Percentiles rank a stretch among this genome's conserved stretches.
Evolutionary conservation across 2,329 filamentous ascomycete genomes (phyloP).

Genomic region (Sporothrix euskadiensis): DNA sequence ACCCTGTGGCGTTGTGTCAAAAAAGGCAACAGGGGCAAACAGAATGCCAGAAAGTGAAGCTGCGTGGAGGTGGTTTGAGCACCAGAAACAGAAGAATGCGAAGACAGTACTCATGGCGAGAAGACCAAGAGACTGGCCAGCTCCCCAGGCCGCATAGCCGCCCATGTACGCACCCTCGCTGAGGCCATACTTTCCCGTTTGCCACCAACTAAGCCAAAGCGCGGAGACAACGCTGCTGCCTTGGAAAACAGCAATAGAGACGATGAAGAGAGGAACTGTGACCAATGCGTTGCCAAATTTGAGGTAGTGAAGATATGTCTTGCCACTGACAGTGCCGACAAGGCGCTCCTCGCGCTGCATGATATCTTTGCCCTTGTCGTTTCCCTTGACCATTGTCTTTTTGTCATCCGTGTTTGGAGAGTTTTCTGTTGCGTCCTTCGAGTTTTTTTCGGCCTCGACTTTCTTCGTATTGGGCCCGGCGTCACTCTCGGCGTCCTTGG

Average conservation of each 20-base stretch:
- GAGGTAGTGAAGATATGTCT: slow-evolving; percentile 64
- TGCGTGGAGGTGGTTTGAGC: slow-evolving; percentile 50
- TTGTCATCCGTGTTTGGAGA: not conserved
- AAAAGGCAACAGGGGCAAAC: slow-evolving; percentile 92
- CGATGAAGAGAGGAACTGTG: slow-evolving; percentile 54
- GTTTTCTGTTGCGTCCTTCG: not conserved
- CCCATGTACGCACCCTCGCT: slow-evolving; percentile 52
- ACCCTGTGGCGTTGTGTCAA: slow-evolving; percentile 91
- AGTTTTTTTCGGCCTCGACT: not conserved
- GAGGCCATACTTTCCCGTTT: slow-evolving; percentile 53
- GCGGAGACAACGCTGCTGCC: slow-evolving; percentile 64
- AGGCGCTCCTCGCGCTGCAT: slow-evolving; percentile 61
- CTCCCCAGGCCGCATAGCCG: slow-evolving; percentile 60
- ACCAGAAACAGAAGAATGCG: slow-evolving; percentile 42
- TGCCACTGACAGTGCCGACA: slow-evolving; percentile 60
- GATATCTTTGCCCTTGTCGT: slow-evolving; percentile 37
- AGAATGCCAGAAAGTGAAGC: slow-evolving; percentile 41
- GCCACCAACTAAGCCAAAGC: slow-evolving; percentile 70
- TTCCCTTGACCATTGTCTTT: not conserved
- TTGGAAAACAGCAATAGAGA: slow-evolving; percentile 57
- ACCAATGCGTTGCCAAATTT: slow-evolving; percentile 59
- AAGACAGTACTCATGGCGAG: slow-evolving; percentile 63
- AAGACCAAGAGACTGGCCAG: slow-evolving; percentile 56
- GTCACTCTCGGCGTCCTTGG: not conserved
- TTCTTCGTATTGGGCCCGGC: not conserved